Evolutionary conservation across 371 early-diverging fungal genomes (phyloP), one percentile per base, ranked within the genome.

Genomic region (Lichtheimia ramosa): DNA sequence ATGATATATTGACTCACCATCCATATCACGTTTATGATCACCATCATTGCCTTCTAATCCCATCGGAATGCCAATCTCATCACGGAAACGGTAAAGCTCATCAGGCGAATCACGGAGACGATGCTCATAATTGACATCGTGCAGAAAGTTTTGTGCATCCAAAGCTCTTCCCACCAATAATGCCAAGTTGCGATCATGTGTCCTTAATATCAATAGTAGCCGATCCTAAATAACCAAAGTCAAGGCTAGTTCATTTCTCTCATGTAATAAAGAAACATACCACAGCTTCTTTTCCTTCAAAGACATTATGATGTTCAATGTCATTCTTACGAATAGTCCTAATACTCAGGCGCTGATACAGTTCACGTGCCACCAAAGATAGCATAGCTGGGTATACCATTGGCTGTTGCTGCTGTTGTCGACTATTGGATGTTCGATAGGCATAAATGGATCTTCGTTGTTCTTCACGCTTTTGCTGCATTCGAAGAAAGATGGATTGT

Each of bases 231-330:
- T 23, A 20, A 56, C 13, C 5, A 8, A 18, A 4, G 46, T 46
- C n/a, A 18, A 46, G n/a, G 16, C 5, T 0, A 46, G 16, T 46
- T 14, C 25, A 49, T 27, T 34, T 54, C 27, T 53, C 15, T n/a
- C n/a, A n/a, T n/a, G n/a, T n/a, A n/a, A n/a, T n/a, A n/a, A 15
- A 20, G 25, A 10, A 8, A 61, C 77, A 66, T 82, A 91, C 94
- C 56, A 94, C 92, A 8, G 90, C 93, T 16, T 91, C 91, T 59
- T 84, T 78, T 49, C 95, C 96, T 42, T 79, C 78, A 65, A 95
- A 94, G 49, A 85, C 87, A 58, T 87, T 75, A 53, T 79, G 83
- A 65, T 94, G 89, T 67, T 92, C 91, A 25, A 94, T 81, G 12
- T 81, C 80, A 62, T 95, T 88, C 62, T 89, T 90, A 24, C 72